phyloP scores from a whole-genome alignment of 2,329 filamentous ascomycete genomes.

The Mycogone perniciosa region DNA sequence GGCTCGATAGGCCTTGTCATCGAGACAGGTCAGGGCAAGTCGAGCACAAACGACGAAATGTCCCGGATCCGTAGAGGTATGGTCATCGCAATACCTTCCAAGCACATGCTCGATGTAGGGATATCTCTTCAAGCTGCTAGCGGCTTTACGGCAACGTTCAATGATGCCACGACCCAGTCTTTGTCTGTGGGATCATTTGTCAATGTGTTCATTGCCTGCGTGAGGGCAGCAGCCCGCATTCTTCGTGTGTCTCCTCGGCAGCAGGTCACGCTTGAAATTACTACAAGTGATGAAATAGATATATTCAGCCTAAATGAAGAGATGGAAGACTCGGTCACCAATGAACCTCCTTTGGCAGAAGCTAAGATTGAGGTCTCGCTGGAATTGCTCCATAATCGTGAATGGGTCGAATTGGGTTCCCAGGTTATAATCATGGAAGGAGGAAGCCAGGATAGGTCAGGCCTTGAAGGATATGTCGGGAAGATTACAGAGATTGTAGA shows the following conservation, averaged over 20 bases:
- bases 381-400: conserved; percentile 61
- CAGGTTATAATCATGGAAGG: conserved; percentile 67
- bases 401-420: conserved; percentile 68
- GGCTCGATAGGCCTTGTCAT: conserved; percentile 79
- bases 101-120: conserved; percentile 50
- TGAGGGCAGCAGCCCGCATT: conserved; percentile 74
- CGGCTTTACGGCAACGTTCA: conserved; percentile 66
- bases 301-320: conserved; percentile 52
- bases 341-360: conserved; percentile 17
- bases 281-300: not conserved
- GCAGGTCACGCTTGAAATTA: not conserved
- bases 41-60: conserved; percentile 14
- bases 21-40: conserved; percentile 24
- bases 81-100: conserved; percentile 62
- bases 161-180: conserved; percentile 53
- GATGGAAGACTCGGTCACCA: conserved; percentile 29
- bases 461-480: conserved; percentile 67
- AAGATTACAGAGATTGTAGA: conserved; percentile 56
- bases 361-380: conserved; percentile 50
- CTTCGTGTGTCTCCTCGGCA: conserved; percentile 41
- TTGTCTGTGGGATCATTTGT: conserved; percentile 63
- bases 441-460: conserved; percentile 58
- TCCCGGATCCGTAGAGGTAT: conserved; percentile 68
- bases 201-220: conserved; percentile 81
- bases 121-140: conserved; percentile 58